Percentiles rank a stretch among this genome's conserved stretches.
Conservation (phyloP, 2,329 filamentous ascomycete genomes). For the Aschersonia sp. region DNA sequence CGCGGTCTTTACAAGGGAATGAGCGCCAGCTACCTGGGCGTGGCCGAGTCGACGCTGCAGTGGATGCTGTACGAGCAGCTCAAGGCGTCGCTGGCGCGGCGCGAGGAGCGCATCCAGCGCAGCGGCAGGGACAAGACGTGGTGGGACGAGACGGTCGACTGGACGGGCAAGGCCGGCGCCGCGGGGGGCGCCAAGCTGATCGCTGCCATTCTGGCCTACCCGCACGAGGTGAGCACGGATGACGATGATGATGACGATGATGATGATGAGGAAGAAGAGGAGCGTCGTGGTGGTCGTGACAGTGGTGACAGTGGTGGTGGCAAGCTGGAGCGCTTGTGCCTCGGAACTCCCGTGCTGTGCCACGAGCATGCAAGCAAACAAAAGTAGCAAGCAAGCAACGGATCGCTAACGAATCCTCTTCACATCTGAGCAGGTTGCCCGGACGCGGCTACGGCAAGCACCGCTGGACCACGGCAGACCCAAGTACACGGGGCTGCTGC, state of each 20-base stretch:
- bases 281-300: no score
- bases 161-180: constrained; percentile 64
- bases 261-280: neutral
- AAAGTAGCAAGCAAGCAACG: no score
- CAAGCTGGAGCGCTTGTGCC: no score
- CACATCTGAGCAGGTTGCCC: constrained; percentile 42
- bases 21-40: constrained; percentile 81
- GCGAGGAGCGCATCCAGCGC: constrained; percentile 42
- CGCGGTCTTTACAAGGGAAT: constrained; percentile 77
- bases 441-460: constrained; percentile 73
- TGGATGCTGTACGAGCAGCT: constrained; percentile 92
- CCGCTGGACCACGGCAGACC: constrained; percentile 55
- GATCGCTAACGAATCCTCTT: no score
- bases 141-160: constrained; percentile 64
- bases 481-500: constrained; percentile 78
- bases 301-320: no score
- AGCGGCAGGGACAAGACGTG: constrained; percentile 48
- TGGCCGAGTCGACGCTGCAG: constrained; percentile 79
- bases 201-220: constrained; percentile 75
- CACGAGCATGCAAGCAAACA: no score
- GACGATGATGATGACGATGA: neutral
- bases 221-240: constrained; percentile 56
- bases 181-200: constrained; percentile 77
- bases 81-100: constrained; percentile 55
- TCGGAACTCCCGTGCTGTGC: no score